Percentiles rank a stretch among this genome's conserved stretches.
Evolutionary conservation across 768 basidiomycete species (phyloP).

Genomic region (Phylloporus sp.): DNA sequence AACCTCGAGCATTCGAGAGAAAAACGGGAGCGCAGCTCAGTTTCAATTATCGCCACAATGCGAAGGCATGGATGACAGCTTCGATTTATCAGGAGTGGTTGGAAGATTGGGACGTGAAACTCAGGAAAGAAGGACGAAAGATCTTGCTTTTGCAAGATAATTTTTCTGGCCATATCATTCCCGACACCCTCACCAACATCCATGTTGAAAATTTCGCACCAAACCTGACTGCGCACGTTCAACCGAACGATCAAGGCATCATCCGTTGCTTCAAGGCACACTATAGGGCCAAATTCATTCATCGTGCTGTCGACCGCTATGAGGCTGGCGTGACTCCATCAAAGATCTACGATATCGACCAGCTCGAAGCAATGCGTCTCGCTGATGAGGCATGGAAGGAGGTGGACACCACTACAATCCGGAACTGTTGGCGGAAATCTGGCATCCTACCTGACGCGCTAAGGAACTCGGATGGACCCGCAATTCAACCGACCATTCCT

Average conservation of each 20-base stretch:
- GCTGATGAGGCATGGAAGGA: not conserved
- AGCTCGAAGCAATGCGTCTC: not conserved
- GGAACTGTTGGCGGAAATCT: not conserved
- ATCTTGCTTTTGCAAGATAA: constrained; percentile 9
- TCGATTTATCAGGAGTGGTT: not conserved
- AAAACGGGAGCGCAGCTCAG: not conserved
- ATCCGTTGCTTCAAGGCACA: not conserved
- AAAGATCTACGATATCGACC: not conserved
- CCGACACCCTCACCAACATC: constrained; percentile 25
- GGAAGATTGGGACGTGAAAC: not conserved
- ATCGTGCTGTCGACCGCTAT: not conserved
- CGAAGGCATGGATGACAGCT: constrained; percentile 1
- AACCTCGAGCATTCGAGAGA: not conserved
- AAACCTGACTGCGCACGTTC: constrained; percentile 35
- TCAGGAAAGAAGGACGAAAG: not conserved
- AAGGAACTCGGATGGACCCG: no score
- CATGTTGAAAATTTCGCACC: constrained; percentile 20
- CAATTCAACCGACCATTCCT: not conserved
- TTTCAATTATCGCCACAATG: not conserved
- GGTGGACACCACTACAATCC: not conserved
- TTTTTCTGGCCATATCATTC: constrained; percentile 19
- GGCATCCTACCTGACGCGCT: not conserved
- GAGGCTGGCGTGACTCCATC: not conserved
- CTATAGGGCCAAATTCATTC: constrained; percentile 1
- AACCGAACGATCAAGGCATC: constrained; percentile 29